Conservation (phyloP, 2,329 filamentous ascomycete species). For the Fonsecaea erecta region DNA sequence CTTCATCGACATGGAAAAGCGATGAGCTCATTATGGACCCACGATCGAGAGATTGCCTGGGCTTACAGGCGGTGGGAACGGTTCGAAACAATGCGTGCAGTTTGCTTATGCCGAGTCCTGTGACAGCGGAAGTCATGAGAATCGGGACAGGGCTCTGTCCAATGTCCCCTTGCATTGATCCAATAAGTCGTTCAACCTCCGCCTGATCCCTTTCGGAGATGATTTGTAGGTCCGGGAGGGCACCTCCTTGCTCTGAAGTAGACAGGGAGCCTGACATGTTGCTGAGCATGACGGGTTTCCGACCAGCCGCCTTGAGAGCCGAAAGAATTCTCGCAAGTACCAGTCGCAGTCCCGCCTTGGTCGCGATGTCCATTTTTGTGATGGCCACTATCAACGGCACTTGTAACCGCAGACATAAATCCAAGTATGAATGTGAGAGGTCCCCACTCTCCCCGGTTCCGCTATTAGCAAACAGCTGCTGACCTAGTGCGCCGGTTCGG, state of each 20-base stretch:
- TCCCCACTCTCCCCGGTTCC: constrained; percentile 55
- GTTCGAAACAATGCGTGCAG: constrained; percentile 79
- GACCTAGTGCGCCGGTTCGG: constrained; percentile 45
- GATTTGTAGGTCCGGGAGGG: constrained; percentile 58
- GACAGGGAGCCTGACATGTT: constrained; percentile 14
- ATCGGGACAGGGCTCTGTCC: constrained; percentile 71
- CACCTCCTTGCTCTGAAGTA: constrained; percentile 52
- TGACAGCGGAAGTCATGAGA: constrained; percentile 82
- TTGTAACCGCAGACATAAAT: constrained; percentile 79
- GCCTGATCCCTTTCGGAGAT: constrained; percentile 62
- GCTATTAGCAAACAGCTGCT: constrained; percentile 54
- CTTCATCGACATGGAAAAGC: constrained; percentile 89
- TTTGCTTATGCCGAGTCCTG: constrained; percentile 78
- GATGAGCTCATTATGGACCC: constrained; percentile 56
- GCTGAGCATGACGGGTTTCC: constrained; percentile 72
- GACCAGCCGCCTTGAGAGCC: constrained; percentile 73
- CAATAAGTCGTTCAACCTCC: constrained; percentile 63
- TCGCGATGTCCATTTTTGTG: constrained; percentile 88
- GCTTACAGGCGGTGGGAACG: constrained; percentile 58
- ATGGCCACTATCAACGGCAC: constrained; percentile 80
- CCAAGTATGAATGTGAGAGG: constrained; percentile 77
- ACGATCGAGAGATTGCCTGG: constrained; percentile 11
- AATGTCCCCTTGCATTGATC: constrained; percentile 46
- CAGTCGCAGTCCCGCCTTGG: constrained; percentile 69
- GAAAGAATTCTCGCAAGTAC: constrained; percentile 76